Evolutionary conservation across 768 basidiomycete species (phyloP), one percentile per base, ranked within the genome.

Genomic region (Hypholoma sublateritium): DNA sequence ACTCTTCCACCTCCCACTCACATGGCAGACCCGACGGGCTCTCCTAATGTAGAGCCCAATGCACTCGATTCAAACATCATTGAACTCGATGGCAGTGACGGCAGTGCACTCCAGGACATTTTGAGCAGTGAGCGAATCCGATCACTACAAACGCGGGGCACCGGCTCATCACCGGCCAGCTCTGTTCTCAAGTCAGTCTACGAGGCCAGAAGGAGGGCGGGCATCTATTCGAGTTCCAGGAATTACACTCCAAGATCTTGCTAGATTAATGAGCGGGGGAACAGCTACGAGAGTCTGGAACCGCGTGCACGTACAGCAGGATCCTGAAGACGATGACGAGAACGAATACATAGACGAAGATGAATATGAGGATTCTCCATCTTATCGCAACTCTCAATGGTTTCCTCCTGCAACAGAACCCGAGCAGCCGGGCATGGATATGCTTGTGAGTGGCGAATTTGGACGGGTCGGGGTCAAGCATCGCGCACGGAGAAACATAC

Each of bases 381-480:
- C 22, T 39, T 42, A 24, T n/a, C 56, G 21, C 35, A 47, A 48
- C 25, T 34, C 51, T 19, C 55, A 55, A 12, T 74, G 71, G 72
- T 71, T 64, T 62, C 69, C 66, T 60, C 67, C 63, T 59, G 75
- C 80, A 21, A 82, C 70, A 17, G 80, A 87, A 56, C 88, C 91
- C 5, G 81, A 87, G 68, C 63, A 80, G 50, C 77, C 73, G 32
- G 93, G 93, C 2, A 64, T 85, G 14, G 76, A 81, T 41, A 76
- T 96, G 12, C 77, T 92, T 9, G 80, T 80, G 61, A 79, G 85
- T 62, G 93, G 93, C 45, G 89, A 94, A 52, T 96, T 94, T 69
- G 93, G 93, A 16, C 72, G 81, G 56, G 75, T 91, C 34, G 74
- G 76, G 35, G 70, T 76, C 53, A 86, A 86, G 66, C 66, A 78